These are phyloP conservation scores for Bimuria novae-zelandiae DNA, from an alignment of 2,329 filamentous ascomycete species.

Conservation along the genomic window DNA sequence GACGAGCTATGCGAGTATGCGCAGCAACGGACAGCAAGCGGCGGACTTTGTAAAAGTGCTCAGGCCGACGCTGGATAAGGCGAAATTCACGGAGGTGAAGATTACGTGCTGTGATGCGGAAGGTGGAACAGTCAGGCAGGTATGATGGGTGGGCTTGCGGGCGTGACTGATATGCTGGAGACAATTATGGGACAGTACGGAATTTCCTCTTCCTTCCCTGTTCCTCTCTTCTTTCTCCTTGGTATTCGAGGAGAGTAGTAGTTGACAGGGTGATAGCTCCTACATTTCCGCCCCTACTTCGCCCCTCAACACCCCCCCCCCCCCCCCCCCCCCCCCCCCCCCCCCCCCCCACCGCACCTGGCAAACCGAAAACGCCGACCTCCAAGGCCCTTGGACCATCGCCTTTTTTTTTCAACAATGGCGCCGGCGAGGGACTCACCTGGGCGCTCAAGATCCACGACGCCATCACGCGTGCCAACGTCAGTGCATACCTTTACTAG, in stretches of 20 bases:
- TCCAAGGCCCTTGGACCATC: constrained; percentile 46
- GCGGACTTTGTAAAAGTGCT: constrained; percentile 58
- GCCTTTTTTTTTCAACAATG: constrained; percentile 55
- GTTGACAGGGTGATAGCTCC: constrained; percentile 11
- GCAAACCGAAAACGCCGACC: constrained; percentile 59
- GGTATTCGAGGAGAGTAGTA: background rate
- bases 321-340: constrained; percentile 24
- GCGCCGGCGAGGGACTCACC: constrained; percentile 57
- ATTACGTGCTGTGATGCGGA: constrained; percentile 53
- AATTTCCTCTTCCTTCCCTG: background rate
- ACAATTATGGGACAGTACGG: constrained; percentile 31
- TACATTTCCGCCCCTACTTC: constrained; percentile 26
- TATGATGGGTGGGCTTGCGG: constrained; percentile 24
- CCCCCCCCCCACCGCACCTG: constrained; percentile 52
- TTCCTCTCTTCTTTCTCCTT: background rate
- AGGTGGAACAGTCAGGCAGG: constrained; percentile 44
- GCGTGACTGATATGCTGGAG: constrained; percentile 24
- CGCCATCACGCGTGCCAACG: constrained; percentile 54
- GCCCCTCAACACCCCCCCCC: constrained; percentile 42
- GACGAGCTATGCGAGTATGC: constrained; percentile 47
- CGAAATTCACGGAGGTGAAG: constrained; percentile 42
- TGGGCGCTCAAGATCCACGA: constrained; percentile 61
- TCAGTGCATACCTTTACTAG: constrained; percentile 62
- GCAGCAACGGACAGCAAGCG: constrained; percentile 52
- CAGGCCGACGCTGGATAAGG: constrained; percentile 43